Evolutionary conservation across 345 rosid species (phyloP), one percentile per base, ranked within the genome.

Genomic region (Camelina laxa): DNA sequence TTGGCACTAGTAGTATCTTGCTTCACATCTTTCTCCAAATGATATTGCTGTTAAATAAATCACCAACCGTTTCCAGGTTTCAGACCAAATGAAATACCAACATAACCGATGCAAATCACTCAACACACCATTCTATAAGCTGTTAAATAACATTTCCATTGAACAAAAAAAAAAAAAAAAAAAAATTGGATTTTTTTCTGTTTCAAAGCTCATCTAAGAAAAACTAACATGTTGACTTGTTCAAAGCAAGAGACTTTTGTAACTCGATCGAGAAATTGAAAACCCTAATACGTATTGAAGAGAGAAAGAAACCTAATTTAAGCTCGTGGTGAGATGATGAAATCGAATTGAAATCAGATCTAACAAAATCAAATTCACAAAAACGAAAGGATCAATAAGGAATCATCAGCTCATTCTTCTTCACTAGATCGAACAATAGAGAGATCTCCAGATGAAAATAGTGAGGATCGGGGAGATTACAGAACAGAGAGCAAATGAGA

Each of bases 1-100:
- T 84, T 88, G 39, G 75, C 54, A 31, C 8, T 75, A 16, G 70
- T 82, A 16, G 70, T 82, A 56, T 75, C 85, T 60, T 75, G 66
- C 76, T 86, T 87, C 78, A 67, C 87, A 39, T 85, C 97, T 81
- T 89, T 84, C 69, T 81, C 89, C 87, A 94, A 76, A 17, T 80
- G 67, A 80, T 94, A 94, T 79, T 91, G 91, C 97, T 91, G 76
- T 61, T 74, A 38, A 14, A 45, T 67, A 42, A 78, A 71, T 20
- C 22, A 81, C 57, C 16, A 47, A 6, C 35, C 45, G 48, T 47
- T 35, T 38, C 14, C 27, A 35, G 17, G 16, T 42, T 30, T 74
- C 59, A 47, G 36, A 39, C 62, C 65, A 50, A 22, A 39, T 31
- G 33, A 24, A 24, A 24, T 56, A 71, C 45, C 56, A 62, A n/a